Conservation (phyloP, 345 rosid species). For the Turnera subulata region DNA sequence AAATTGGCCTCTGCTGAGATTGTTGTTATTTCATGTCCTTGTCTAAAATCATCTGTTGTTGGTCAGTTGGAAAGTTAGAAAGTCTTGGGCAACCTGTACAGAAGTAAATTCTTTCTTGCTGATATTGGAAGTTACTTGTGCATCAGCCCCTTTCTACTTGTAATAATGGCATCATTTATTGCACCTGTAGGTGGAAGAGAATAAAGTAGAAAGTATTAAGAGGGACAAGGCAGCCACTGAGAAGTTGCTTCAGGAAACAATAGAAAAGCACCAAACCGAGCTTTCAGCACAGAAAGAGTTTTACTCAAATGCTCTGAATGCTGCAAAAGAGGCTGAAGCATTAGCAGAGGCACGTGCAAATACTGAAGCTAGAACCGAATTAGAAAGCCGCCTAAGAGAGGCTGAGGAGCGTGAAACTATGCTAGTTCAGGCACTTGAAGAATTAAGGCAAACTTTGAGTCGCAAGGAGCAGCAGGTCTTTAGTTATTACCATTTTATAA, state of each 20-base stretch:
- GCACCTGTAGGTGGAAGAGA: slow-evolving; percentile 82
- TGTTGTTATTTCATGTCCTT: neutral
- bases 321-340: slow-evolving; percentile 93
- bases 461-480: slow-evolving; percentile 94
- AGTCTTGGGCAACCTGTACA: too few relatives aligned
- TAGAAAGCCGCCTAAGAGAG: slow-evolving; percentile 83
- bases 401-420: slow-evolving; percentile 91
- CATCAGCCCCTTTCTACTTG: neutral
- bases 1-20: too few relatives aligned
- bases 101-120: too few relatives aligned
- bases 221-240: slow-evolving; percentile 93
- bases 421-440: slow-evolving; percentile 93
- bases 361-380: slow-evolving; percentile 83
- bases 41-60: neutral
- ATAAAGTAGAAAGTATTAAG: slow-evolving; percentile 85
- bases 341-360: slow-evolving; percentile 88
- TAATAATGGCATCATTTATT: slow-evolving; percentile 11
- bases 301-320: slow-evolving; percentile 75
- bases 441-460: slow-evolving; percentile 86
- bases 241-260: slow-evolving; percentile 87
- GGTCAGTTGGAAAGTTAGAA: neutral
- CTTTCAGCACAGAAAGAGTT: slow-evolving; percentile 77
- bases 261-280: slow-evolving; percentile 91
- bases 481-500: slow-evolving; percentile 14
- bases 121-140: too few relatives aligned